Evolutionary conservation across 73 alveolate species (phyloP).

Genomic region (Halteria grandinella): DNA sequence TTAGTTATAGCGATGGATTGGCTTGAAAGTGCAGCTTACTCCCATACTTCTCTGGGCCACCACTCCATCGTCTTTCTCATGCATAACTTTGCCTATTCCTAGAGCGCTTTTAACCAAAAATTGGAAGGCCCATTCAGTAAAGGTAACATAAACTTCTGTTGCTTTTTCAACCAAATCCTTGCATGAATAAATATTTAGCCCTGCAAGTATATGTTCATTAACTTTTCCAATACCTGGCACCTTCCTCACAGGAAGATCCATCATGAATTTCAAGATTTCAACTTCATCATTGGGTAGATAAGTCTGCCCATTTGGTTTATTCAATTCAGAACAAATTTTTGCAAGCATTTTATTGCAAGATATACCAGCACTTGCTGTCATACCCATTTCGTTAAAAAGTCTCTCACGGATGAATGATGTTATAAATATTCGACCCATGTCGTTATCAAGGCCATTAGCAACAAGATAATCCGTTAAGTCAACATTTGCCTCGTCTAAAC

Average conservation of each 20-base stretch:
- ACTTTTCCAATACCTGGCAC: conserved; percentile 94
- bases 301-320: conserved; percentile 75
- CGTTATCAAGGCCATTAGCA: conserved; percentile 64
- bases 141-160: conserved; percentile 58
- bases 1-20: conserved; percentile 16
- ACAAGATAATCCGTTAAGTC: conserved; percentile 78
- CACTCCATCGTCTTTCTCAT: conserved; percentile 31
- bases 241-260: conserved; percentile 83
- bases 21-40: conserved; percentile 41
- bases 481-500: conserved; percentile 86
- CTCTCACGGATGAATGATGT: conserved; percentile 70
- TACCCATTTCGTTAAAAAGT: conserved; percentile 54
- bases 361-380: conserved; percentile 81
- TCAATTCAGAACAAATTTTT: conserved; percentile 78
- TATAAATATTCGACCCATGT: conserved; percentile 67
- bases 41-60: conserved; percentile 27
- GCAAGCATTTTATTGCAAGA: conserved; percentile 87
- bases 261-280: conserved; percentile 67
- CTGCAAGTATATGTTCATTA: conserved; percentile 72
- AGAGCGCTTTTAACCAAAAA: conserved; percentile 64
- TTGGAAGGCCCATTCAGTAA: conserved; percentile 67
- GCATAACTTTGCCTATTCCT: conserved; percentile 49
- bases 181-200: conserved; percentile 69
- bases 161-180: conserved; percentile 69
- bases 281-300: conserved; percentile 9